These are phyloP conservation scores for Penicillium verrucosum DNA, from an alignment of 2,329 filamentous ascomycete genomes.

Conservation along the genomic window DNA sequence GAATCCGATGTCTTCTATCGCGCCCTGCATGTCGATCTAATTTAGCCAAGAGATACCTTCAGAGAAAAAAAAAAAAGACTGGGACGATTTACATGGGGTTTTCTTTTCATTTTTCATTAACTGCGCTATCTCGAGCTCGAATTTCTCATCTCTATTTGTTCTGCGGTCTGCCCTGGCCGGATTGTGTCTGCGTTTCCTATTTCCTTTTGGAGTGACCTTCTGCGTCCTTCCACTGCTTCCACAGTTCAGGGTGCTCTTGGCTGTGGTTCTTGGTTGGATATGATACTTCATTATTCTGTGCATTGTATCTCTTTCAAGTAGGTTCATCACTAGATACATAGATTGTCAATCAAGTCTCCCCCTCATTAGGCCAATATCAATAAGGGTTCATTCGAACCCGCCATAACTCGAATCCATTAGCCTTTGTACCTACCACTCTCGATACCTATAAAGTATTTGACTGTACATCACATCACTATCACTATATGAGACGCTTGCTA, in stretches of 20 bases:
- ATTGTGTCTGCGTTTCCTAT: neutral
- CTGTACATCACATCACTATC: neutral
- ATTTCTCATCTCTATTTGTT: neutral
- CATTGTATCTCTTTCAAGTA: neutral
- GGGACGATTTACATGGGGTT: conserved; percentile 18
- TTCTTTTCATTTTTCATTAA: neutral
- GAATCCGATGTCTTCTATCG: conserved; percentile 11
- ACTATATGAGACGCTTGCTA: neutral
- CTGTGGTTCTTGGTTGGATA: neutral
- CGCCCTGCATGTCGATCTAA: conserved; percentile 25
- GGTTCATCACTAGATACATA: neutral
- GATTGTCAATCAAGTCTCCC: neutral
- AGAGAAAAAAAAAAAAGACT: conserved; percentile 23
- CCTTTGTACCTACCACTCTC: neutral
- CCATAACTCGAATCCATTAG: neutral
- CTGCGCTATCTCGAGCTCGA: neutral
- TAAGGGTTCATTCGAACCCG: neutral
- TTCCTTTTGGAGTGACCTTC: neutral
- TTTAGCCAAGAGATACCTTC: conserved; percentile 29
- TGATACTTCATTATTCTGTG: neutral
- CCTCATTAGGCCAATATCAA: neutral
- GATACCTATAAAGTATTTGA: neutral
- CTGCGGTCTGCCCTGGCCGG: neutral
- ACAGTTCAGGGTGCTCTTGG: neutral
- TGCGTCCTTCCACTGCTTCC: no score